Percentiles rank a stretch among this genome's conserved stretches.
phyloP scores from a whole-genome alignment of 257 asterid species.

The Echium plantagineum region DNA sequence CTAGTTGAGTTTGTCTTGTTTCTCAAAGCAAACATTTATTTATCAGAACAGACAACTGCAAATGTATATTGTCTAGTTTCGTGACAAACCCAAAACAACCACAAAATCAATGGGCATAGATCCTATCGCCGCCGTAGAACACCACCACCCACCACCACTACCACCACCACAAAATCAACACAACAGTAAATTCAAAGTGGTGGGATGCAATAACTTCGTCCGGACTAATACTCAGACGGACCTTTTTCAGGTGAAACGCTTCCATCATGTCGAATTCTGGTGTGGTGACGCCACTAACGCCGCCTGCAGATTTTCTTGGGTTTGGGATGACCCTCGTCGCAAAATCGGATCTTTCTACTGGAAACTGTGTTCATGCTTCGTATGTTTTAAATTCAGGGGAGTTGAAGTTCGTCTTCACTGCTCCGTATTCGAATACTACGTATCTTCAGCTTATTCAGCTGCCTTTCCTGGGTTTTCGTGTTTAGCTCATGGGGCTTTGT shows the following conservation, averaged over 20 bases:
- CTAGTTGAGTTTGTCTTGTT: no score
- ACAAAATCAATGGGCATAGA: no score
- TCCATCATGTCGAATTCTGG: slow-evolving; percentile 90
- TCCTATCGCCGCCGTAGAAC: no score
- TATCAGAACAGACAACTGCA: no score
- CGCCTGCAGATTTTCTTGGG: slow-evolving; percentile 75
- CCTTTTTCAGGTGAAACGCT: slow-evolving; percentile 42
- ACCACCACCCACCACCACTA: neutral
- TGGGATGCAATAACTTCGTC: slow-evolving; percentile 47
- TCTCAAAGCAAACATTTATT: no score
- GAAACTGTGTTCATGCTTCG: slow-evolving; percentile 78
- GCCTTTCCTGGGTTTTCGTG: slow-evolving; percentile 25
- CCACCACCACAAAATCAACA: no score
- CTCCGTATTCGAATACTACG: slow-evolving; percentile 60
- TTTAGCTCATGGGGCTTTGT: slow-evolving; percentile 32
- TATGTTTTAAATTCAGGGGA: slow-evolving; percentile 70
- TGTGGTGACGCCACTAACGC: slow-evolving; percentile 83
- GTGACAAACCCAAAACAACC: no score
- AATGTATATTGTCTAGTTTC: no score
- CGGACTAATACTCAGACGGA: slow-evolving; percentile 62
- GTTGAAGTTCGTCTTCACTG: slow-evolving; percentile 64
- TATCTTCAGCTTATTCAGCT: slow-evolving; percentile 23
- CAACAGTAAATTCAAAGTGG: slow-evolving; percentile 30
- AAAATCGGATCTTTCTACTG: slow-evolving; percentile 89
- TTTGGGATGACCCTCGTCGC: slow-evolving; percentile 71